phyloP scores from a whole-genome alignment of 352 stramenopile species.

The Phytophthora ramorum region DNA sequence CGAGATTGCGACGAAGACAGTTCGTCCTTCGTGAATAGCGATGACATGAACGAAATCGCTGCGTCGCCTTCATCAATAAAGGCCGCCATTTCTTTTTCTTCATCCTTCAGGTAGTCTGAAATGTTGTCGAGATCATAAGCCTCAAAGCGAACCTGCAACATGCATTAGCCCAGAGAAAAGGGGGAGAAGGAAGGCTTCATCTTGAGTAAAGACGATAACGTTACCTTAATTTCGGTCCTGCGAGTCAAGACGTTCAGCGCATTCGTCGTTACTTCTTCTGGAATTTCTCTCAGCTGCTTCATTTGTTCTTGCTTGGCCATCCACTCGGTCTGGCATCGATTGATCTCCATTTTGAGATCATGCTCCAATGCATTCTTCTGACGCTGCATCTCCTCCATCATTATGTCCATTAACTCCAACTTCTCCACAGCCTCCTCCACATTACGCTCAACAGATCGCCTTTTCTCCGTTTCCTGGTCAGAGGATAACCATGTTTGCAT shows the following conservation, averaged over 20 bases:
- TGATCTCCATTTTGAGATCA: constrained; percentile 24
- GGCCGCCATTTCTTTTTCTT: constrained; percentile 45
- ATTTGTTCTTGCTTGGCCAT: constrained; percentile 46
- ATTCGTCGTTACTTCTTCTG: constrained; percentile 39
- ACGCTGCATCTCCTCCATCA: constrained; percentile 35
- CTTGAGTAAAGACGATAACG: not conserved
- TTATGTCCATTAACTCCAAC: constrained; percentile 38
- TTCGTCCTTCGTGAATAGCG: constrained; percentile 46
- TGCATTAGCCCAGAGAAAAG: no score
- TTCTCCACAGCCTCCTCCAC: constrained; percentile 36
- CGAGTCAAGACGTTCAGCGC: constrained; percentile 58
- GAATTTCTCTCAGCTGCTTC: constrained; percentile 42
- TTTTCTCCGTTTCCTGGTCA: constrained; percentile 7
- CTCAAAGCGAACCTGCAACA: constrained; percentile 47
- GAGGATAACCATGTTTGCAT: constrained; percentile 46
- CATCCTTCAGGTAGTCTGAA: constrained; percentile 37
- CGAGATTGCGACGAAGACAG: constrained; percentile 30
- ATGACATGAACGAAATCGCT: constrained; percentile 43
- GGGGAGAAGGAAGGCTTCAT: not conserved
- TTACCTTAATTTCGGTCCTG: constrained; percentile 66
- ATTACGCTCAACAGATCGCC: constrained; percentile 21
- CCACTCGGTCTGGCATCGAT: constrained; percentile 45
- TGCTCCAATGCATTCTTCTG: constrained; percentile 16
- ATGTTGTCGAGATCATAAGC: constrained; percentile 46
- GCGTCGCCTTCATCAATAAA: constrained; percentile 45